phyloP scores from a whole-genome alignment of 148 eudicot species.

The Cornus suecica region DNA sequence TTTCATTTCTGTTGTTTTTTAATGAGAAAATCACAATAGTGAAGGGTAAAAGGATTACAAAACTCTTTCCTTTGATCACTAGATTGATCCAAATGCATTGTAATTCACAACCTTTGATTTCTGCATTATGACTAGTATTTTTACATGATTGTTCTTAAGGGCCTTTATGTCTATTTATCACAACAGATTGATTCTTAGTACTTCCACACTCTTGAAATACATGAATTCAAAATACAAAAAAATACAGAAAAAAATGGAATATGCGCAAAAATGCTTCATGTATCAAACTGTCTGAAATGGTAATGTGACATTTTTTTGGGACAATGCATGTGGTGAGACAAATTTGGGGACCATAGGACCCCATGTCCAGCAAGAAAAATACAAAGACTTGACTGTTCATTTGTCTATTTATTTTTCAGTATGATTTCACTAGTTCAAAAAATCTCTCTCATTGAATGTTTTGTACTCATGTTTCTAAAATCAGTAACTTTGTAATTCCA shows the following conservation, averaged over 20 bases:
- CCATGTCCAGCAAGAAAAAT: too few relatives aligned
- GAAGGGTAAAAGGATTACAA: background rate
- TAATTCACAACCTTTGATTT: too few relatives aligned
- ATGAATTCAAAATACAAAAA: too few relatives aligned
- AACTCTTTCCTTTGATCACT: background rate
- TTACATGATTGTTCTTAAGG: too few relatives aligned
- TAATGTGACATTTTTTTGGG: background rate
- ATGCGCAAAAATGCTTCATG: background rate
- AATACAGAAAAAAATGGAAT: too few relatives aligned
- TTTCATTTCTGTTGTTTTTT: background rate
- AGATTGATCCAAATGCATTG: background rate
- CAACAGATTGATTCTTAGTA: background rate
- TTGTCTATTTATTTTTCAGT: too few relatives aligned
- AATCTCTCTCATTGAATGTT: too few relatives aligned
- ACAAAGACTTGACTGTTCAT: too few relatives aligned
- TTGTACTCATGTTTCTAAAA: too few relatives aligned
- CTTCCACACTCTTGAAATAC: background rate
- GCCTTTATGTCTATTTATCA: too few relatives aligned
- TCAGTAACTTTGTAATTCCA: too few relatives aligned
- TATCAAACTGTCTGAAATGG: background rate
- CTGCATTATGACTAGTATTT: background rate
- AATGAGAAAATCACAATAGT: background rate
- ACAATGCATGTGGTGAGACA: background rate
- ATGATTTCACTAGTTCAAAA: too few relatives aligned
- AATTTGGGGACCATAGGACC: background rate